A percentile compares a stretch with the other conserved stretches of the same genome.
These are phyloP conservation scores for Penicillium vulpinum DNA, from an alignment of 2,329 filamentous ascomycete species.

Conservation along the genomic window DNA sequence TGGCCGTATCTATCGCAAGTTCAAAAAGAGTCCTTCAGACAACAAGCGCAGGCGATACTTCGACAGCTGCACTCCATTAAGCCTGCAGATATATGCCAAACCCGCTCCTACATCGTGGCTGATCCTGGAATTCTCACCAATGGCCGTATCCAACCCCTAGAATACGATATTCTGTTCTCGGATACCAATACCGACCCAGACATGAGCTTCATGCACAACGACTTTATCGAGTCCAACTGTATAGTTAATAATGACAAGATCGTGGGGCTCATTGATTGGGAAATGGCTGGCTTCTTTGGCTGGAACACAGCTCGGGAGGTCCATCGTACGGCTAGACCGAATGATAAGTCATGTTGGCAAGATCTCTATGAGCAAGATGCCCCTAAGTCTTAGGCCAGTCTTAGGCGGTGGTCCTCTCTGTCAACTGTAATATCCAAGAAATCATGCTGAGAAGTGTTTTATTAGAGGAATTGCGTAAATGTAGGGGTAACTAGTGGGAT, in stretches of 20 bases:
- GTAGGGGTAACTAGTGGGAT: neutral
- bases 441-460: neutral
- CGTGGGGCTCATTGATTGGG: conserved; percentile 45
- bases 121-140: conserved; percentile 28
- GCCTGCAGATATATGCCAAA: conserved; percentile 16
- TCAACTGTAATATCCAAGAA: too few species aligned
- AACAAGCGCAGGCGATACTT: conserved; percentile 38
- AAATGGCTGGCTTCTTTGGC: conserved; percentile 44
- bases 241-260: conserved; percentile 44
- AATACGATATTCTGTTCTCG: conserved; percentile 38
- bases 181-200: conserved; percentile 25
- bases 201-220: conserved; percentile 44
- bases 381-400: neutral
- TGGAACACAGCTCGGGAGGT: conserved; percentile 29
- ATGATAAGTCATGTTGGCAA: conserved; percentile 20
- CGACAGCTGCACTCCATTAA: conserved; percentile 29
- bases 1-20: conserved; percentile 37
- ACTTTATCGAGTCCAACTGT: conserved; percentile 40
- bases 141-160: conserved; percentile 33
- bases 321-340: conserved; percentile 20
- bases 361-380: conserved; percentile 40
- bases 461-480: neutral
- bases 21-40: conserved; percentile 38
- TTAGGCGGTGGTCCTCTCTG: too few species aligned
- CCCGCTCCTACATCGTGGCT: conserved; percentile 23